phyloP scores from a whole-genome alignment of 352 stramenopile genomes.

The Pythium phragmiticola region DNA sequence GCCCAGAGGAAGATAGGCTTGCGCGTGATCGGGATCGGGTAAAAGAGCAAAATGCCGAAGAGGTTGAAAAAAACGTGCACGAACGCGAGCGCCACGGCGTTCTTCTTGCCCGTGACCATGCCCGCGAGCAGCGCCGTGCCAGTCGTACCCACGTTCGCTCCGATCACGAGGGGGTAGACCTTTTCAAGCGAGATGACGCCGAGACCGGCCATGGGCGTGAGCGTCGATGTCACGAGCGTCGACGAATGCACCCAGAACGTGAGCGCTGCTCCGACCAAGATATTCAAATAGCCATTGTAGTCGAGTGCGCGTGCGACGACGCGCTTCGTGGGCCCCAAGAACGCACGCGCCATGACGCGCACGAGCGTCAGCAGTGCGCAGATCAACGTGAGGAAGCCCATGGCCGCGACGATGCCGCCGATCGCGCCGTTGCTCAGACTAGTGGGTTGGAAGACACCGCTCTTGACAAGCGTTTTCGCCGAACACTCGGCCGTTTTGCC shows the following conservation, averaged over 20 bases:
- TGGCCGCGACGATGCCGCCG: conserved; percentile 41
- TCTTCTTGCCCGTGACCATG: conserved; percentile 75
- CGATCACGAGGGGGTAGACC: conserved; percentile 90
- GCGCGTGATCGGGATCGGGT: conserved; percentile 87
- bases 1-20: conserved; percentile 73
- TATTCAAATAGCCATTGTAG: conserved; percentile 89
- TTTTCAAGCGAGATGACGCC: conserved; percentile 86
- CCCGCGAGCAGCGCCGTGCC: conserved; percentile 85
- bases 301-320: conserved; percentile 87
- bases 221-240: conserved; percentile 89
- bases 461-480: conserved; percentile 35
- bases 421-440: conserved; percentile 43
- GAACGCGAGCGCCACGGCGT: conserved; percentile 86
- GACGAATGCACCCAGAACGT: conserved; percentile 91
- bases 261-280: conserved; percentile 77
- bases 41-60: conserved; percentile 90
- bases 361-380: conserved; percentile 38
- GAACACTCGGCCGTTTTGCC: conserved; percentile 4
- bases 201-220: conserved; percentile 87
- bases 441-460: conserved; percentile 34
- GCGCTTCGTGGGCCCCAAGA: conserved; percentile 80
- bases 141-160: conserved; percentile 92
- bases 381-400: conserved; percentile 51
- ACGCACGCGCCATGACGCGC: conserved; percentile 43
- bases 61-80: conserved; percentile 93